Percentiles rank a stretch among this genome's conserved stretches.
These are phyloP conservation scores for Scheffersomyces ergatensis DNA, from an alignment of 805 yeast species.

Conservation along the genomic window DNA sequence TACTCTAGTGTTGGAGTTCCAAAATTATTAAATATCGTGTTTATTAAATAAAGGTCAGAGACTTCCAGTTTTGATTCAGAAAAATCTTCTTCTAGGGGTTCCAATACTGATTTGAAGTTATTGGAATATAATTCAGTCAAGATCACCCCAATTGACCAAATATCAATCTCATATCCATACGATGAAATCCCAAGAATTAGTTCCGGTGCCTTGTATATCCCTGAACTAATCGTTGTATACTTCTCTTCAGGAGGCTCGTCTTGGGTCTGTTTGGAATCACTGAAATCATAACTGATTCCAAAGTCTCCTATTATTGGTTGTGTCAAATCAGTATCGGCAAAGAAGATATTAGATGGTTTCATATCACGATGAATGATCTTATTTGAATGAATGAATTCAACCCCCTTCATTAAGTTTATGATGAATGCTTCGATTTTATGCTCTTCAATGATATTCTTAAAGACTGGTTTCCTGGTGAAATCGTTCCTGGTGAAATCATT, in stretches of 20 bases:
- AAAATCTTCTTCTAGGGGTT: slow-evolving; percentile 25
- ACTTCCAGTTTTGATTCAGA: slow-evolving; percentile 36
- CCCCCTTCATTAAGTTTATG: slow-evolving; percentile 16
- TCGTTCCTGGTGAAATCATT: slow-evolving; percentile 15
- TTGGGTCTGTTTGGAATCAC: slow-evolving; percentile 2
- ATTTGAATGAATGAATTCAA: slow-evolving; percentile 26
- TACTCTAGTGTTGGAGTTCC: slow-evolving; percentile 55
- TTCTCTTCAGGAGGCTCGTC: slow-evolving; percentile 33
- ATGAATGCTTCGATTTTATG: slow-evolving; percentile 1
- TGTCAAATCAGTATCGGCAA: slow-evolving; percentile 16
- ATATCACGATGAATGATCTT: slow-evolving; percentile 42
- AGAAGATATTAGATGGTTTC: slow-evolving; percentile 36
- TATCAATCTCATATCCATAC: slow-evolving; percentile 58
- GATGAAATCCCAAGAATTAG: slow-evolving; percentile 56
- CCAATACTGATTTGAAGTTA: slow-evolving; percentile 27
- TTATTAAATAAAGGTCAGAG: slow-evolving; percentile 60
- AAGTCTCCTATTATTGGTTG: slow-evolving; percentile 55
- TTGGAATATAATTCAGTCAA: slow-evolving; percentile 48
- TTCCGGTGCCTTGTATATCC: slow-evolving; percentile 73
- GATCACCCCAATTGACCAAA: slow-evolving; percentile 72
- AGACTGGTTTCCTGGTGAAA: slow-evolving; percentile 7
- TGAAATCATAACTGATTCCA: slow-evolving; percentile 47
- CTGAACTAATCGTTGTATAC: slow-evolving; percentile 63
- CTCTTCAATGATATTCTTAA: slow-evolving; percentile 1
- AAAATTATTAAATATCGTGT: slow-evolving; percentile 50